Percentiles rank a stretch among this genome's conserved stretches.
These are phyloP conservation scores for Candida gigantensis DNA, from an alignment of 1,139 yeast genomes.

Conservation along the genomic window DNA sequence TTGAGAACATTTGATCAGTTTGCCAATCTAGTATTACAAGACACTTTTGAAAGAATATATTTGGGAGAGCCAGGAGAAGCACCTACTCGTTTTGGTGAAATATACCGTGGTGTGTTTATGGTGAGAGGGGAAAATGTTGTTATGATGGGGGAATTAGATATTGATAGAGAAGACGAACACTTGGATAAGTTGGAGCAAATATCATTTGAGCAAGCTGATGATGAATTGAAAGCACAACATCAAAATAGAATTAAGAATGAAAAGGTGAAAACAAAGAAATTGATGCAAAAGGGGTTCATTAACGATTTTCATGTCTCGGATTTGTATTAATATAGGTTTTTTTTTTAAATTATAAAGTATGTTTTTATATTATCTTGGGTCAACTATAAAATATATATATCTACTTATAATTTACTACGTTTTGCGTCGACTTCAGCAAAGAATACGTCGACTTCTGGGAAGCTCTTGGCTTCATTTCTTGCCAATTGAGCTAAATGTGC, in stretches of 20 bases:
- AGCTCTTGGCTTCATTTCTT: slow-evolving; percentile 42
- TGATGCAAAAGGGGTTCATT: slow-evolving; percentile 54
- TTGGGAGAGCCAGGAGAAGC: slow-evolving; percentile 32
- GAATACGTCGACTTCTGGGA: slow-evolving; percentile 32
- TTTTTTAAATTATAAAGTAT: slow-evolving; percentile 1
- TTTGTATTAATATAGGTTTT: slow-evolving; percentile 38
- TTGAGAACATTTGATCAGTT: slow-evolving; percentile 95
- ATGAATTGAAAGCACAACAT: slow-evolving; percentile 39
- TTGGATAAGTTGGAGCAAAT: slow-evolving; percentile 57
- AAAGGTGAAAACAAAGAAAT: slow-evolving; percentile 47
- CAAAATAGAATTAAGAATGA: slow-evolving; percentile 45
- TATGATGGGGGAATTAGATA: slow-evolving; percentile 92
- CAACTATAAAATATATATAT: too few relatives aligned
- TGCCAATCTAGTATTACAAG: slow-evolving; percentile 90
- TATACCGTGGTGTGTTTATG: slow-evolving; percentile 75
- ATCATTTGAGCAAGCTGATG: slow-evolving; percentile 62
- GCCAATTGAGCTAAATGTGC: slow-evolving; percentile 67
- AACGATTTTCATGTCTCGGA: slow-evolving; percentile 58
- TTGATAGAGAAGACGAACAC: slow-evolving; percentile 79
- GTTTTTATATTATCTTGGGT: slow-evolving; percentile 2
- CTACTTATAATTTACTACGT: slow-evolving; percentile 27
- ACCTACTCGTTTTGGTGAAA: slow-evolving; percentile 67
- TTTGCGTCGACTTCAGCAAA: slow-evolving; percentile 28
- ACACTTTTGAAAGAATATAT: slow-evolving; percentile 84
- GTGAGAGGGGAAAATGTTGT: slow-evolving; percentile 97